phyloP scores from a whole-genome alignment of 2,329 filamentous ascomycete genomes.

The Graphilbum fragrans region DNA sequence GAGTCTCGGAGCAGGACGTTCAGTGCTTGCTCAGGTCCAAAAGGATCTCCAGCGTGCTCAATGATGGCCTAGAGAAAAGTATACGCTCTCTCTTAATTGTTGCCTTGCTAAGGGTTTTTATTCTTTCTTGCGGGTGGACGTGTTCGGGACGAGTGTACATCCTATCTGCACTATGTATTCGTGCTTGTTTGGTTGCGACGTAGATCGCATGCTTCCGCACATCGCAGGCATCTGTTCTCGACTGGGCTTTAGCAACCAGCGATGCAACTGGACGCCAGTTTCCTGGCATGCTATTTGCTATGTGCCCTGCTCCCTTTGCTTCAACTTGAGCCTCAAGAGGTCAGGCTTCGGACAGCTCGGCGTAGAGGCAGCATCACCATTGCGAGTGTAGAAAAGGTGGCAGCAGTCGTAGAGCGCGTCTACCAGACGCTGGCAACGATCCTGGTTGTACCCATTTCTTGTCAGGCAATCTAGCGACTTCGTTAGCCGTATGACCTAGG shows the following conservation, averaged over 20 bases:
- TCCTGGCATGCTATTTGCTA: not conserved
- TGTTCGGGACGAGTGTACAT: conserved; percentile 26
- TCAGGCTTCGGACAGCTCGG: conserved; percentile 77
- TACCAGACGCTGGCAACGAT: conserved; percentile 65
- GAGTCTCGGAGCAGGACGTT: conserved; percentile 95
- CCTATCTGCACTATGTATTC: not conserved
- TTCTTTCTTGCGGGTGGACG: conserved; percentile 23
- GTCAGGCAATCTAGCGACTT: conserved; percentile 59
- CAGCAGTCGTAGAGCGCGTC: conserved; percentile 91
- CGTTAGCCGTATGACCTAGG: too few relatives aligned
- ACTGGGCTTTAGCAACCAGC: conserved; percentile 6
- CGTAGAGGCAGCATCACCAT: conserved; percentile 64
- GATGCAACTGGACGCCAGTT: not conserved
- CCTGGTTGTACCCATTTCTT: conserved; percentile 76
- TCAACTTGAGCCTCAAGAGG: conserved; percentile 72
- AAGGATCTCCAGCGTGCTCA: conserved; percentile 86
- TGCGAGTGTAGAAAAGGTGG: conserved; percentile 69
- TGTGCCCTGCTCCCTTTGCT: conserved; percentile 42
- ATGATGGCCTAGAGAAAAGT: conserved; percentile 81
- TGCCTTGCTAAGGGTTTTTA: conserved; percentile 35
- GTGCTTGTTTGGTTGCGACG: too few relatives aligned
- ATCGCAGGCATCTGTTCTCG: too few relatives aligned
- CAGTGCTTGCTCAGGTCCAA: conserved; percentile 88
- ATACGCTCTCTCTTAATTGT: conserved; percentile 61
- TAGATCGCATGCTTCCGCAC: too few relatives aligned